Evolutionary conservation across 2,329 filamentous ascomycete genomes (phyloP).

Genomic region (Rhynchosporium graminicola): DNA sequence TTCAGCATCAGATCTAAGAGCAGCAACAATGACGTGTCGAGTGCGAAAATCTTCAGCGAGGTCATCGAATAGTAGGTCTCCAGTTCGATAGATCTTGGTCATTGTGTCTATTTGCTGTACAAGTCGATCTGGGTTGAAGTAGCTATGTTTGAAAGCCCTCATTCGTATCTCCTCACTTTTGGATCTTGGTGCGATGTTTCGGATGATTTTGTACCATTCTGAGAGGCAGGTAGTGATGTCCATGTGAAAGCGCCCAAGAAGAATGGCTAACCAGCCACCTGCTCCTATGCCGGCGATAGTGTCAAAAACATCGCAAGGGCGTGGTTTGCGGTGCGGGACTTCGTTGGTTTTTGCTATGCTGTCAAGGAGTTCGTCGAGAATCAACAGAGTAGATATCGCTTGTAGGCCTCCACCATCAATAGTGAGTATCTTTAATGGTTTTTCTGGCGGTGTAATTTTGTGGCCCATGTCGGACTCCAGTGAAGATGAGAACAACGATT

Average conservation of each 20-base stretch:
- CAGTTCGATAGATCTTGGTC: background rate
- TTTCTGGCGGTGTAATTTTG: background rate
- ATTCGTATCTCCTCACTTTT: background rate
- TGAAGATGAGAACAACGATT: background rate
- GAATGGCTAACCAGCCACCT: background rate
- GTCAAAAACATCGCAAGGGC: constrained; percentile 1
- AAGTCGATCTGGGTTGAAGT: constrained; percentile 1
- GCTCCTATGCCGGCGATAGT: background rate
- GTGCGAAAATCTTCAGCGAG: constrained; percentile 1
- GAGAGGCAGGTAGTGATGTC: constrained; percentile 1
- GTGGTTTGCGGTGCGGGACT: background rate
- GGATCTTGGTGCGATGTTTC: background rate
- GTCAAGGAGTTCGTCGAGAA: constrained; percentile 1
- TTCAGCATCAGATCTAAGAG: constrained; percentile 4
- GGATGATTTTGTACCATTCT: constrained; percentile 2
- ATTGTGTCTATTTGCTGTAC: background rate
- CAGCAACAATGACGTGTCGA: constrained; percentile 2
- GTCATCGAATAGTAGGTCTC: background rate
- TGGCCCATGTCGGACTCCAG: background rate
- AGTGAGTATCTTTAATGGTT: constrained; percentile 2
- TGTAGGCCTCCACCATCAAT: constrained; percentile 1
- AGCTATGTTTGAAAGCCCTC: background rate
- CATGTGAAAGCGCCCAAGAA: constrained; percentile 2
- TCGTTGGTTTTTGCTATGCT: constrained; percentile 1
- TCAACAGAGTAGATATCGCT: constrained; percentile 2